A percentile compares a stretch with the other conserved stretches of the same genome.
phyloP scores from a whole-genome alignment of 176 grass and related monocot species.

The Stipa capillata region DNA sequence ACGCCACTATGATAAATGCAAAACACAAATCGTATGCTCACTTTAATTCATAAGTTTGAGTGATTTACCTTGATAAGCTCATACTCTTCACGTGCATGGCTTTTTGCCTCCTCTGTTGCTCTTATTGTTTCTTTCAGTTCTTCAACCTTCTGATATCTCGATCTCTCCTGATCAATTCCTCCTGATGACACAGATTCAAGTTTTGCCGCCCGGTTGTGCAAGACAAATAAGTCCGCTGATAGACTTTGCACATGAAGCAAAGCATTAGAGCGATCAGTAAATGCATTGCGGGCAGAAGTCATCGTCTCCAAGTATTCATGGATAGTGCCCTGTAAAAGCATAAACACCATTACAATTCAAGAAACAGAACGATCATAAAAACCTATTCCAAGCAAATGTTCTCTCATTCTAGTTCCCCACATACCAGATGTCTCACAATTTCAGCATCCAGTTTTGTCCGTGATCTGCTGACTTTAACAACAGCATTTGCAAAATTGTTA shows the following conservation, averaged over 20 bases:
- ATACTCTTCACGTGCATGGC: slow-evolving; percentile 52
- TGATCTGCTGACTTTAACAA: slow-evolving; percentile 65
- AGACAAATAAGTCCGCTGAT: slow-evolving; percentile 52
- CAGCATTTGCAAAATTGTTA: slow-evolving; percentile 58
- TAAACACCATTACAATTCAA: slow-evolving; percentile 21
- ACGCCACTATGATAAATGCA: not conserved
- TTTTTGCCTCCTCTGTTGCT: slow-evolving; percentile 59
- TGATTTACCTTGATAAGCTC: slow-evolving; percentile 77
- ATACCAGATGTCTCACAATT: slow-evolving; percentile 70
- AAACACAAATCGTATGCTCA: not conserved
- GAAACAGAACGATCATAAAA: slow-evolving; percentile 6
- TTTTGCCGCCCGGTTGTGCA: slow-evolving; percentile 44
- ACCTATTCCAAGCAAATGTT: not conserved
- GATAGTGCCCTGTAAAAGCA: slow-evolving; percentile 57
- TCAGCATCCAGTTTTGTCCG: slow-evolving; percentile 61
- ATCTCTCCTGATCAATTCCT: slow-evolving; percentile 57
- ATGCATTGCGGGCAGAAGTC: slow-evolving; percentile 72
- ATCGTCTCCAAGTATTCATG: slow-evolving; percentile 74
- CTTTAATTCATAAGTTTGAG: not conserved
- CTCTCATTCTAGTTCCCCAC: not conserved
- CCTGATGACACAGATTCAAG: slow-evolving; percentile 67
- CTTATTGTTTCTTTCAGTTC: slow-evolving; percentile 74
- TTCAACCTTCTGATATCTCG: slow-evolving; percentile 57
- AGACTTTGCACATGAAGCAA: slow-evolving; percentile 68
- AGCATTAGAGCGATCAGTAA: slow-evolving; percentile 65